These are phyloP conservation scores for Candida coquimbonensis DNA, from an alignment of 805 yeast species.

Conservation along the genomic window DNA sequence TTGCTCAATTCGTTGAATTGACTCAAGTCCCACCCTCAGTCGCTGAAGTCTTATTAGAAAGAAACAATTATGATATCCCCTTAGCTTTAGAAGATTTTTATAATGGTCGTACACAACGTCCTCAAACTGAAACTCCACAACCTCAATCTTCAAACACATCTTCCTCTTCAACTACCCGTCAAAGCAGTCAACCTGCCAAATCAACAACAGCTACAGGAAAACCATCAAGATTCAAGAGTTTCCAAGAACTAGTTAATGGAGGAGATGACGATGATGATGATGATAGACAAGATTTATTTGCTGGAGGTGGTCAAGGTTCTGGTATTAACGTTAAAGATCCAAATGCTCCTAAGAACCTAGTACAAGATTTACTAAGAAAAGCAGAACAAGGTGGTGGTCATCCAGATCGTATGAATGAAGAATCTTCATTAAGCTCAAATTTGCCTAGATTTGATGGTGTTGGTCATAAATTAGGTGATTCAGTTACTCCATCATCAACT, in stretches of 20 bases:
- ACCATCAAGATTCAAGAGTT: constrained; percentile 30
- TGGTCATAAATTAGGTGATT: constrained; percentile 35
- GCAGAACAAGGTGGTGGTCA: constrained; percentile 58
- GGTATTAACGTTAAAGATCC: constrained; percentile 79
- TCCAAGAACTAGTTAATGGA: constrained; percentile 31
- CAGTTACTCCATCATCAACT: constrained; percentile 26
- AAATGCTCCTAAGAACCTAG: constrained; percentile 33
- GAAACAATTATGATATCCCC: constrained; percentile 24
- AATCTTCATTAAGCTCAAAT: constrained; percentile 27
- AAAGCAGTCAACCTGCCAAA: not conserved
- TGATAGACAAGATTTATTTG: constrained; percentile 45
- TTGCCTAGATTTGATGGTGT: constrained; percentile 26
- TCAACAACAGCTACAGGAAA: constrained; percentile 9
- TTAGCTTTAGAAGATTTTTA: constrained; percentile 29
- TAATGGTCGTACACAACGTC: constrained; percentile 17
- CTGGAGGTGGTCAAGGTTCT: constrained; percentile 65
- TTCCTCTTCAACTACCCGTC: not conserved
- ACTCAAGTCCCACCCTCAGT: constrained; percentile 17
- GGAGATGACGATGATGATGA: constrained; percentile 44
- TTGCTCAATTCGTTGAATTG: constrained; percentile 14
- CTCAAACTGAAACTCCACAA: not conserved
- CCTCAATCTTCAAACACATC: not conserved
- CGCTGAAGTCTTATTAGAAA: constrained; percentile 16
- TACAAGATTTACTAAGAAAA: constrained; percentile 54
- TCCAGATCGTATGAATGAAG: constrained; percentile 22